Evolutionary conservation across 306 rosid species (phyloP), one percentile per base, ranked within the genome.

Genomic region (Dalbergia cochinchinensis): DNA sequence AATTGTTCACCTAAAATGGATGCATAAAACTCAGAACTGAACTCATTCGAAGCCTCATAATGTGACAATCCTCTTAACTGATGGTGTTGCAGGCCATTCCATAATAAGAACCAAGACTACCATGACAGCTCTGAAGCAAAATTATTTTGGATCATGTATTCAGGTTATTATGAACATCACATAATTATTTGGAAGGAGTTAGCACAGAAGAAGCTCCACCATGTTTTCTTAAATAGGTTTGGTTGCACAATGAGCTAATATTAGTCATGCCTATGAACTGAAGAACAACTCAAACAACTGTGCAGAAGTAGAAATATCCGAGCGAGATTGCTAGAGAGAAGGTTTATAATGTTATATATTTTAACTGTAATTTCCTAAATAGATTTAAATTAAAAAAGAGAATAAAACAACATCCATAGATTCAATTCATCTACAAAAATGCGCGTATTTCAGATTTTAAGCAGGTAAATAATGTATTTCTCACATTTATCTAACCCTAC

Each of bases 401-500:
- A 78, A 60, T 7, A 68, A 41, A 58, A 19, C 45, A 44, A 26
- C 55, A 55, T 69, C 69, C 51, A 69, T 31, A 51, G 60, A 47
- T 69, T 44, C 54, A 39, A 31, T 58, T 68, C 5, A 77, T 67
- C 54, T 55, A 45, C 75, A 41, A 18, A 61, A 63, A 80, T 15
- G 73, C 69, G n/a, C 47, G 45, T 78, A 57, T 62, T 71, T 45
- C 16, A 44, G 22, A n/a, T 20, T 60, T 75, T n/a, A 68, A 54
- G 39, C 13, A 7, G 54, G 48, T 37, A 74, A 44, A 59, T 11
- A 19, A 57, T 31, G n/a, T 35, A 13, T 33, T 35, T 66, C 65
- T 33, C 69, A 14, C 34, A 79, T 13, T 18, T 42, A 69, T 69
- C 64, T 33, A 54, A 34, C 47, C 60, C 64, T 34, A 18, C 19